phyloP scores from a whole-genome alignment of 257 asterid genomes.

The Schizonepeta tenuifolia region DNA sequence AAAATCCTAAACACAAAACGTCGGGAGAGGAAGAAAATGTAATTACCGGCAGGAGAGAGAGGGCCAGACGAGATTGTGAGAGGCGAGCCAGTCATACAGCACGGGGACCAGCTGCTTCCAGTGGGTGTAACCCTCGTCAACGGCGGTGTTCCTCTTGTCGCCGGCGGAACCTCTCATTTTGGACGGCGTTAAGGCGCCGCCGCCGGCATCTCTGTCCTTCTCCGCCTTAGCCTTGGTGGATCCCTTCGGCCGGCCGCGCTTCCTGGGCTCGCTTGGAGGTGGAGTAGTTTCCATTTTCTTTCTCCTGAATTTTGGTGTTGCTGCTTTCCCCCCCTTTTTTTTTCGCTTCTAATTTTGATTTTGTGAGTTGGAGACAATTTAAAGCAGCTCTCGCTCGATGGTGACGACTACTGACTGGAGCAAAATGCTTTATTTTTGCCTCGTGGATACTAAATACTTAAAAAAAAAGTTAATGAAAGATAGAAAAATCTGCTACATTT shows the following conservation, averaged over 20 bases:
- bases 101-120: conserved; percentile 93
- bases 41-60: conserved; percentile 75
- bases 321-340: not conserved
- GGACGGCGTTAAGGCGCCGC: conserved; percentile 29
- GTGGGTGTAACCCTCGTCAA: conserved; percentile 80
- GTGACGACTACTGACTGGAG: no score
- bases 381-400: no score
- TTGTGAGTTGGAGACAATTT: no score
- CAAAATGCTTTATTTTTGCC: no score
- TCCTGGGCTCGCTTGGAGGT: conserved; percentile 68
- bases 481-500: no score
- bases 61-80: conserved; percentile 66
- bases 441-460: no score
- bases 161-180: conserved; percentile 52
- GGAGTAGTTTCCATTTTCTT: conserved; percentile 50
- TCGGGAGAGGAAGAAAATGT: not conserved
- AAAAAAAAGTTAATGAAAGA: no score
- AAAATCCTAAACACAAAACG: conserved; percentile 37
- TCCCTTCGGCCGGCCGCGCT: conserved; percentile 95
- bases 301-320: not conserved
- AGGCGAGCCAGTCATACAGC: conserved; percentile 78
- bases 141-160: conserved; percentile 49
- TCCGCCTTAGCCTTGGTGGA: conserved; percentile 75
- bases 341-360: no score
- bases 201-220: conserved; percentile 53